phyloP scores from a whole-genome alignment of 2,329 filamentous ascomycete species.

The Didymella segeticola region DNA sequence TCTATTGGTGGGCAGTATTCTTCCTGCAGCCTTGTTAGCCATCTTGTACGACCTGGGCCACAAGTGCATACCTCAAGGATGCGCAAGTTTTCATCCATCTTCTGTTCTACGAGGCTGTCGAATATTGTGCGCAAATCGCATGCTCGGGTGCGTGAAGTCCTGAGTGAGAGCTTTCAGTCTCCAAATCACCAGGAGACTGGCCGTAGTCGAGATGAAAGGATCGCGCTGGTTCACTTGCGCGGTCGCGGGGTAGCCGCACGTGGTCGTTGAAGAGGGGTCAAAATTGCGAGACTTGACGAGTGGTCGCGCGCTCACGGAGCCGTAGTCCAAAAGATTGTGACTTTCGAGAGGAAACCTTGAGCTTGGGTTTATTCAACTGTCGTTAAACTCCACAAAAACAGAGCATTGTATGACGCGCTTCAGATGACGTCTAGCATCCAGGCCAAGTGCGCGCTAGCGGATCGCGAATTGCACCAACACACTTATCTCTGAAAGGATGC shows the following conservation, averaged over 20 bases:
- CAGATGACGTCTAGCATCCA: slow-evolving; percentile 7
- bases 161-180: neutral
- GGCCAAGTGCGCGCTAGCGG: neutral
- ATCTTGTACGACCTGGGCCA: slow-evolving; percentile 11
- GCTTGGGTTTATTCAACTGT: neutral
- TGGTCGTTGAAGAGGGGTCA: slow-evolving; percentile 4
- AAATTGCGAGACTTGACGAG: slow-evolving; percentile 11
- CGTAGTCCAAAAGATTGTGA: neutral
- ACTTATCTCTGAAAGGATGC: too few species aligned
- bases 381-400: neutral
- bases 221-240: neutral
- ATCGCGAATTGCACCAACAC: too few species aligned
- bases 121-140: slow-evolving; percentile 32
- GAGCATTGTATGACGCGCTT: neutral
- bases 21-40: slow-evolving; percentile 56
- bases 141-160: slow-evolving; percentile 26
- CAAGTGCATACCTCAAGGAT: slow-evolving; percentile 39
- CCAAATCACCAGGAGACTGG: neutral
- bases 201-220: neutral
- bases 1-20: slow-evolving; percentile 79
- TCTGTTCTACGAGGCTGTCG: slow-evolving; percentile 36
- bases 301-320: neutral
- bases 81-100: slow-evolving; percentile 46
- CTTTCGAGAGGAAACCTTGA: neutral
- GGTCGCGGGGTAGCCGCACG: neutral